Evolutionary conservation across 164 flowering plant genomes (phyloP), one percentile per base, ranked within the genome.

Genomic region (Nymphaea thermarum): DNA sequence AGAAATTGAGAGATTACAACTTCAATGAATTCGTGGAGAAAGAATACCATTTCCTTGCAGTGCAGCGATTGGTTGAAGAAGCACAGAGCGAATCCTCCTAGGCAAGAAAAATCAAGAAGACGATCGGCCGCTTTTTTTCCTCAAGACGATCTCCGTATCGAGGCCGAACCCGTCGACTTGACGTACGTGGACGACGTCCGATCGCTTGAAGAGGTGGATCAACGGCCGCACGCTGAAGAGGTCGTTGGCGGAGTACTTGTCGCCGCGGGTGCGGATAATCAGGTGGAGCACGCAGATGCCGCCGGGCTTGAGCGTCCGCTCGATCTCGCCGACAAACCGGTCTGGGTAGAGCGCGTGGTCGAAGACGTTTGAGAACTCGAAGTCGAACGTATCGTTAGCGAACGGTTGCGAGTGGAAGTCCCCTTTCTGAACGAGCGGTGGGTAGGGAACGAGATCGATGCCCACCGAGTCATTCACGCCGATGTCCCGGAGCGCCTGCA

Each of bases 281-380:
- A 87, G 87, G 82, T 90, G 93, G 25, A 90, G 47, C 4, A 86
- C 93, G 76, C 90, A 85, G 0, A 87, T 74, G 68, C 96, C 96
- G 1, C 86, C 85, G 4, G 83, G 82, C 76, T 71, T 84, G 77
- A 90, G 71, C 76, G 96, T 90, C 85, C 96, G 84, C 70, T 90
- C 86, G 80, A 90, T 86, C 86, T 90, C 96, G 63, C 71, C 81
- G 14, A 84, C 93, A 69, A 90, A 90, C 70, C 67, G 75, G 4
- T 70, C 68, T 82, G 96, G 93, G 60, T 86, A 87, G 15, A 90
- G 73, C 66, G 96, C 91, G 74, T 90, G 96, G 59, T 90, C 96
- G 71, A 90, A 88, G 77, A 90, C 96, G 81, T 90, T 90, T 2
- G 93, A 88, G 83, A 90, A 90, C 66, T 90, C 91, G 73, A 90